Base-by-base conservation (phyloP, 2,329 filamentous ascomycete genomes). In the Pseudogymnoascus sp. region DNA sequence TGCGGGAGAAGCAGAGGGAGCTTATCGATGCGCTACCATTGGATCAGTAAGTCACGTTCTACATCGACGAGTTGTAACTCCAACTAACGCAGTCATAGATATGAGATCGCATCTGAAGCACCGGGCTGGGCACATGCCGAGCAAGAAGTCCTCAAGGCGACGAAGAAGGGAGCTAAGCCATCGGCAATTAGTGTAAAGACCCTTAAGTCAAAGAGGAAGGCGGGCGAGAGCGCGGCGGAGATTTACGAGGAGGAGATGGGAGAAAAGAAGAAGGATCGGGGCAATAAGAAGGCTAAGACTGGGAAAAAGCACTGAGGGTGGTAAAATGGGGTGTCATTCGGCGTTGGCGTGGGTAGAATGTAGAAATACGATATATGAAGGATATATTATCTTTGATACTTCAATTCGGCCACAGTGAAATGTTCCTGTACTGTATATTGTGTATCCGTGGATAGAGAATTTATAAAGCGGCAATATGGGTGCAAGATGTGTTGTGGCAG, bases 21-120 rank as follows among this genome's bases (percentile, higher is more conserved):
- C 80, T 97, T 68, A 96, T 97, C 71, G 90, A 97, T 78, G 89
- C 92, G 67, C 79, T 97, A 66, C 93, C 93, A 51, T 80, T 97
- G 62, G 91, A 96, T 71, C 87, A 90, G 85, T 93, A 82, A 83
- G 87, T 77, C 64, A 47, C 63, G 62, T 60, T 16, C 18, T 54
- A 60, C 16, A 23, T 14, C n/a, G 5, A 18, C 5, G 16, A 36
- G 11, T 51, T 37, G 11, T 23, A 61, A 61, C 62, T 67, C 16
- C 40, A 39, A 39, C 60, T 69, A 62, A 70, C 60, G 71, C 75
- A 69, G 12, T n/a, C 21, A 6, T 61, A 86, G 85, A 69, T 88
- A 87, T 69, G 86, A 88, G 72, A 83, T 89, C 40, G 85, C 86
- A 61, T 84, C 80, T 47, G 81, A 84, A 36, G 80, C 80, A 0